Base-by-base conservation (phyloP, 441 rosid species). In the Euphorbia neoarborescens region DNA sequence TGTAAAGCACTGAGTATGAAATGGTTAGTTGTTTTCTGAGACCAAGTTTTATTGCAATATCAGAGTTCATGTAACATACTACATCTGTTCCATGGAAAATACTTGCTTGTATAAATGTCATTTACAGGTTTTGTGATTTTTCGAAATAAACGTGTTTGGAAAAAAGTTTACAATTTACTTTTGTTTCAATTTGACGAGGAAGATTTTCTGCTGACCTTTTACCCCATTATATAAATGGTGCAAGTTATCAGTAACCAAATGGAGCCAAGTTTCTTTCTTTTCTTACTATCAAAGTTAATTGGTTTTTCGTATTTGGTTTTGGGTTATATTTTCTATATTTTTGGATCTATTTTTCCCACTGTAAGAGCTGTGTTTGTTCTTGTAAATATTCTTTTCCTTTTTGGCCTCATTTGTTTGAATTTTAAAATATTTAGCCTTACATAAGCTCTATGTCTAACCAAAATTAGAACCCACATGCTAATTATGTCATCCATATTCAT, bases 241-340 rank as follows among this genome's bases (percentile, higher is more conserved):
- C 3, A 56, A 53, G 25, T 24, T 22, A 24, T 24, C 4, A 0
- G 14, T 9, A 56, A 56, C 0, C 37, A 7, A 59, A 59, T 30
- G 37, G 34, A 59, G 62, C 37, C 62, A 40, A 64, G 69, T 65
- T 44, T 46, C 35, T 14, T 4, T 51, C 15, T 67, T 34, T 53
- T 53, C 32, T 67, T 68, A 56, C 63, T 38, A 56, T 15, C 5
- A 19, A 37, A 54, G 13, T 34, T 56, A 10, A 62, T 54, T 48
- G 9, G 12, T 22, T 28, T 22, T 54, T 37, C 40, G 6, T 53
- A 12, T 68, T 57, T 54, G 20, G 60, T 69, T 69, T 42, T 7
- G 28, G 42, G 28, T 44, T 12, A 61, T 42, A 5, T 58, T 56
- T 51, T 25, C 50, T 17, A 37, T 22, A 54, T 32, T 51, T 68